These are phyloP conservation scores for Pseudoneurospora amorphoporcata DNA, from an alignment of 495 filamentous ascomycete species.

Conservation along the genomic window DNA sequence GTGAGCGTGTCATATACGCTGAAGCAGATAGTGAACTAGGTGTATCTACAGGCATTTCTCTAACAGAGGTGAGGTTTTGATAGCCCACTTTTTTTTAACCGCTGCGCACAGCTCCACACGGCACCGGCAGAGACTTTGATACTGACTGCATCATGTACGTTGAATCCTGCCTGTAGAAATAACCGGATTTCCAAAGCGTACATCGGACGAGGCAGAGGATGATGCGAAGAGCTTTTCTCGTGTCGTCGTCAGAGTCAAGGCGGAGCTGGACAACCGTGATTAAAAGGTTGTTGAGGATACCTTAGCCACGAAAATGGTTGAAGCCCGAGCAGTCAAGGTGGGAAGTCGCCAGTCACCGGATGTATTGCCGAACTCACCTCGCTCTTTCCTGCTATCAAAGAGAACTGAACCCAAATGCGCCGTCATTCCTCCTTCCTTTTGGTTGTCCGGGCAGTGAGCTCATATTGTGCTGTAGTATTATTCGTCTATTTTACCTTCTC, in stretches of 20 bases:
- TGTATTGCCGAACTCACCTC: background rate
- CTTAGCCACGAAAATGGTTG: background rate
- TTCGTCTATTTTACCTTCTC: background rate
- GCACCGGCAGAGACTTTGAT: background rate
- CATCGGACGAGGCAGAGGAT: background rate
- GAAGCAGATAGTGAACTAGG: background rate
- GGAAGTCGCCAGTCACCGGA: background rate
- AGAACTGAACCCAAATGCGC: background rate
- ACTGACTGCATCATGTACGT: background rate
- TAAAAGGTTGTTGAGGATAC: constrained; percentile 1
- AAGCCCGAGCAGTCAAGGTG: background rate
- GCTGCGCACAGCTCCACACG: background rate
- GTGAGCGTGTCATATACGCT: background rate
- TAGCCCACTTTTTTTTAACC: background rate
- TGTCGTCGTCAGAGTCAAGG: background rate
- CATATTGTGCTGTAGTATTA: background rate
- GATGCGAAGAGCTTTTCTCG: background rate
- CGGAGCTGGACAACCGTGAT: constrained; percentile 15
- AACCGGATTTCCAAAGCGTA: background rate
- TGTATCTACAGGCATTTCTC: background rate
- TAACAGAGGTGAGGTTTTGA: background rate
- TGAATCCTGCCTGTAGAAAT: background rate
- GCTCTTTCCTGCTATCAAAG: background rate
- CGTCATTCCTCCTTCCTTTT: background rate
- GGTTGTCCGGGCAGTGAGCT: background rate